Evolutionary conservation across 306 rosid genomes (phyloP).

Genomic region (Dryas octopetala): DNA sequence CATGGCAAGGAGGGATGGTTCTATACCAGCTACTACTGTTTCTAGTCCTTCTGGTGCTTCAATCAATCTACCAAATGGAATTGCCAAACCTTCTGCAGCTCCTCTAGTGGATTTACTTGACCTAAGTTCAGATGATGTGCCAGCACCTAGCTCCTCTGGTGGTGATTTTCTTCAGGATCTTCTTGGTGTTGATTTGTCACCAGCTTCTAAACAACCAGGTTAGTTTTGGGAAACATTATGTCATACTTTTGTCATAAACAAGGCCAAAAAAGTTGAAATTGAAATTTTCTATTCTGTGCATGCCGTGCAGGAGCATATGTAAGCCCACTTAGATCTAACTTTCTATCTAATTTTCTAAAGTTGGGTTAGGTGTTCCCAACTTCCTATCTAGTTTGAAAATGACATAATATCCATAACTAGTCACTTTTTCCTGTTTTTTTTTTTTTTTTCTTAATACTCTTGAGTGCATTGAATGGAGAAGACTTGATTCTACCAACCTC

Average conservation of each 20-base stretch:
- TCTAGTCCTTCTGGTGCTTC: conserved; percentile 57
- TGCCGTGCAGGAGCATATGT: background rate
- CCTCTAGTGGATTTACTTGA: conserved; percentile 93
- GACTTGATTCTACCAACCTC: background rate
- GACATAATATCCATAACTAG: background rate
- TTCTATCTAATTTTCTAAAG: no score
- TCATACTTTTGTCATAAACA: background rate
- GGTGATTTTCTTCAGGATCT: conserved; percentile 90
- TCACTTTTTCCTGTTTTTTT: background rate
- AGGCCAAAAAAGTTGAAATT: no score
- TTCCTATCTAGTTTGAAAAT: background rate
- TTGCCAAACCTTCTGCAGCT: conserved; percentile 57
- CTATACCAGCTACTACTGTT: conserved; percentile 49
- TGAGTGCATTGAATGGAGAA: background rate
- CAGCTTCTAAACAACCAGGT: conserved; percentile 66
- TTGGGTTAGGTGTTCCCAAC: background rate
- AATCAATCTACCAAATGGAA: conserved; percentile 78
- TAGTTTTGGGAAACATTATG: conserved; percentile 33
- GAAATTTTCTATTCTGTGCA: no score
- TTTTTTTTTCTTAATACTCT: background rate
- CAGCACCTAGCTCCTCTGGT: conserved; percentile 78
- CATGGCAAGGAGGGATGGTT: conserved; percentile 71
- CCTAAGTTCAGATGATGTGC: conserved; percentile 73
- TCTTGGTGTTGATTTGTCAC: conserved; percentile 72
- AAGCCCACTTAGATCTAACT: background rate